These are phyloP conservation scores for Rubus parviflorus DNA, from an alignment of 306 rosid genomes.

Conservation along the genomic window DNA sequence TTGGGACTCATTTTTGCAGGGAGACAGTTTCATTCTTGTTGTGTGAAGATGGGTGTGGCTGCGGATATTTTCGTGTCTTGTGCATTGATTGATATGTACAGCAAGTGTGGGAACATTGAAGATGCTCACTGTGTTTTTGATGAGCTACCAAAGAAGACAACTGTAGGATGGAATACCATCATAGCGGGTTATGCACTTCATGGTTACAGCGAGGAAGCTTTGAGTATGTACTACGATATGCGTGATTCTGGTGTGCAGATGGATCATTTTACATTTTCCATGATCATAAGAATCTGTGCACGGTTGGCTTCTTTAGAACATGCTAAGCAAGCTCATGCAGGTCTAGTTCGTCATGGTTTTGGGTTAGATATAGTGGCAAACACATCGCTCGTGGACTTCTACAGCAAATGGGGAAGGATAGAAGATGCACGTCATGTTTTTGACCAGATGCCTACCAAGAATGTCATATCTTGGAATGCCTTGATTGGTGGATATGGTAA, in stretches of 20 bases:
- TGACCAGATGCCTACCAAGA: conserved; percentile 65
- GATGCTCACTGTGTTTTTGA: conserved; percentile 79
- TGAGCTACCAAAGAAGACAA: conserved; percentile 71
- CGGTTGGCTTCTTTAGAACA: conserved; percentile 78
- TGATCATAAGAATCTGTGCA: conserved; percentile 66
- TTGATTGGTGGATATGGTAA: conserved; percentile 82
- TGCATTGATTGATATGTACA: conserved; percentile 82
- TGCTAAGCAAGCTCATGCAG: conserved; percentile 88
- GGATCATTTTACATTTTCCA: conserved; percentile 86
- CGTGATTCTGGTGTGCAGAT: conserved; percentile 53
- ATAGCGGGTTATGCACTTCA: conserved; percentile 85
- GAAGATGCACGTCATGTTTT: conserved; percentile 79
- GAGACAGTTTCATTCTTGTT: conserved; percentile 70
- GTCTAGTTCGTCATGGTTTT: conserved; percentile 71
- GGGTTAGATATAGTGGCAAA: conserved; percentile 76
- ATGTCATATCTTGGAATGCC: conserved; percentile 82
- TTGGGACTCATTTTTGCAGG: conserved; percentile 54
- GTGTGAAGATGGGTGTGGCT: conserved; percentile 64
- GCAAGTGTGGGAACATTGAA: conserved; percentile 77
- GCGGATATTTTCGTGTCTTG: conserved; percentile 61
- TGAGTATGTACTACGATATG: conserved; percentile 65
- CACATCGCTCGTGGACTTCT: conserved; percentile 80
- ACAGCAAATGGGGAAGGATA: conserved; percentile 91
- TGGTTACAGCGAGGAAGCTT: conserved; percentile 83
- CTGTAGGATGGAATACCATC: conserved; percentile 83